phyloP scores from a whole-genome alignment of 495 filamentous ascomycete genomes.

The Aspergillus diversus region DNA sequence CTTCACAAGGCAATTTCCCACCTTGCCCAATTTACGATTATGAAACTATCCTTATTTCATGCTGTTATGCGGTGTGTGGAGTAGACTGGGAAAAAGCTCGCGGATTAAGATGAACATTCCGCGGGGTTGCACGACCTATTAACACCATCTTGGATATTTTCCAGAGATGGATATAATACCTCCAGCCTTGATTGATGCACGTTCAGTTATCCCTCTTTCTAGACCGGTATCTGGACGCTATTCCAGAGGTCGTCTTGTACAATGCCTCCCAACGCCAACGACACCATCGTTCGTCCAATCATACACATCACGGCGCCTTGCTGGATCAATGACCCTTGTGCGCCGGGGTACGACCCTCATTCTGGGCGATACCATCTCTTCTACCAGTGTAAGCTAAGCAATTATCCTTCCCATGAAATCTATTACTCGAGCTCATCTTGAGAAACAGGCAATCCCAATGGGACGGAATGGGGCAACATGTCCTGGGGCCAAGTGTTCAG shows the following conservation, averaged over 20 bases:
- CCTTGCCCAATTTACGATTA: no score
- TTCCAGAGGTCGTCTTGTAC: not conserved
- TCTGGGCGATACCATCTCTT: constrained; percentile 8
- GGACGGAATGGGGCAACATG: not conserved
- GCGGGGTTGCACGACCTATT: no score
- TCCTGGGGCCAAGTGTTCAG: not conserved
- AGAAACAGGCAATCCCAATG: not conserved
- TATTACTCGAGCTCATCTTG: no score
- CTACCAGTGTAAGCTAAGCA: not conserved
- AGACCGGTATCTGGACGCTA: not conserved
- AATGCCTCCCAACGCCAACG: not conserved
- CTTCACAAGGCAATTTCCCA: no score
- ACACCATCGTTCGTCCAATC: not conserved
- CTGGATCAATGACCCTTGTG: constrained; percentile 13
- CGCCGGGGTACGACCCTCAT: not conserved
- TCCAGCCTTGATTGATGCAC: no score
- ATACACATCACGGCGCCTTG: not conserved
- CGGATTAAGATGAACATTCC: no score
- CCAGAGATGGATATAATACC: not conserved
- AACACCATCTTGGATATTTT: no score
- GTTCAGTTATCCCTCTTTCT: not conserved
- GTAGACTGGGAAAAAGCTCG: no score
- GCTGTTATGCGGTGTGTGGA: no score
- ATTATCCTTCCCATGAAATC: no score
- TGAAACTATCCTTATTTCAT: no score